phyloP scores from a whole-genome alignment of 768 basidiomycete species.

The Collybia sp. region DNA sequence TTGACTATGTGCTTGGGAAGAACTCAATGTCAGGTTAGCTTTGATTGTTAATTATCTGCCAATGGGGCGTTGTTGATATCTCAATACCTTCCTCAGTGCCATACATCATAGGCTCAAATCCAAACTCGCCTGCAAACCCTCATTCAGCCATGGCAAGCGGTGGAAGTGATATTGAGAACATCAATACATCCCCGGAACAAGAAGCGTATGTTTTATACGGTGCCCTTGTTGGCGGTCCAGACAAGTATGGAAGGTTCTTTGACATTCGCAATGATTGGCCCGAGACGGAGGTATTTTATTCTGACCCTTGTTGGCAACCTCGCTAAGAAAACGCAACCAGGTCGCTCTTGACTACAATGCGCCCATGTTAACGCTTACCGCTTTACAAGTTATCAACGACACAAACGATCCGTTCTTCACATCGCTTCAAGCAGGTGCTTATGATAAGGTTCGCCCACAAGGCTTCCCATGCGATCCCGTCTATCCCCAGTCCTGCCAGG shows the following conservation, averaged over 20 bases:
- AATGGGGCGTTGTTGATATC: not conserved
- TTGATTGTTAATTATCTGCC: not conserved
- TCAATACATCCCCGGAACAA: conserved; percentile 67
- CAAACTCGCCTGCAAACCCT: conserved; percentile 87
- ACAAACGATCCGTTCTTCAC: conserved; percentile 75
- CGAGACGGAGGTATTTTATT: conserved; percentile 65
- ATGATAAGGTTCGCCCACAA: conserved; percentile 52
- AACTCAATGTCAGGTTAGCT: conserved; percentile 82
- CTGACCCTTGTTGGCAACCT: not conserved
- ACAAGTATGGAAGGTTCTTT: conserved; percentile 68
- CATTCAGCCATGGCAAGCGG: conserved; percentile 89
- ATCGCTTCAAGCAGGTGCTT: conserved; percentile 61
- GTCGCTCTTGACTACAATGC: conserved; percentile 88
- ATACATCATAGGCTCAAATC: conserved; percentile 86
- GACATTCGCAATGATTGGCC: conserved; percentile 90
- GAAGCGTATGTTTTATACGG: conserved; percentile 83
- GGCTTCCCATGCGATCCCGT: conserved; percentile 80
- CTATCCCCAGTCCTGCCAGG: conserved; percentile 47
- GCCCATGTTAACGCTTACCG: conserved; percentile 81
- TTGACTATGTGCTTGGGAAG: conserved; percentile 80
- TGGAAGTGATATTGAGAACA: conserved; percentile 60
- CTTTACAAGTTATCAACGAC: conserved; percentile 69
- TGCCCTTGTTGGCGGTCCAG: conserved; percentile 85
- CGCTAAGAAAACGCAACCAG: conserved; percentile 22
- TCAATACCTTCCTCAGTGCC: conserved; percentile 38